Conservation (phyloP, 305 asterid genomes). For the Plantago coronopus region DNA sequence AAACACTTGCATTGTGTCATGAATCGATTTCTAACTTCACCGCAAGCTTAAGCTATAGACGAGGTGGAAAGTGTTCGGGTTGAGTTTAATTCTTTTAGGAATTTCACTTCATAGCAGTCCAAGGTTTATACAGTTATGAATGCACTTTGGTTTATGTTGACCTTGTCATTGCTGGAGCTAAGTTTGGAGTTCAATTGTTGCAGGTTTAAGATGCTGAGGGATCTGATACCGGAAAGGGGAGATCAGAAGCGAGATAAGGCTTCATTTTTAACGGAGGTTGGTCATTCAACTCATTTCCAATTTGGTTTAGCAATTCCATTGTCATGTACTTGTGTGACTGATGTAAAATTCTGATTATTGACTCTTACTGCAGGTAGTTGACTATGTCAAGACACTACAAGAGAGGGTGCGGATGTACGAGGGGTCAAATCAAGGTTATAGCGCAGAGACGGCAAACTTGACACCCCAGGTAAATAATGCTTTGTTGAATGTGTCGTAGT, state of each 20-base stretch:
- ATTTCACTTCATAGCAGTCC: constrained; percentile 3
- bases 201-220: constrained; percentile 76
- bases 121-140: background rate
- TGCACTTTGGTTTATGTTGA: background rate
- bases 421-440: constrained; percentile 75
- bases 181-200: constrained; percentile 18
- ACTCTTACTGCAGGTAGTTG: constrained; percentile 61
- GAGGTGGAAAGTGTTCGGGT: no score
- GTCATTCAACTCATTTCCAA: constrained; percentile 22
- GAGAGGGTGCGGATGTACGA: constrained; percentile 68
- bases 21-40: no score
- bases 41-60: no score
- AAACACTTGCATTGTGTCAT: no score
- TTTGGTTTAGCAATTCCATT: constrained; percentile 7
- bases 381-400: constrained; percentile 68
- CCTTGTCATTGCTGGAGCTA: constrained; percentile 10
- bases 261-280: constrained; percentile 77
- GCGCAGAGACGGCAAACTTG: constrained; percentile 59
- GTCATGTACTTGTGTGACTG: background rate
- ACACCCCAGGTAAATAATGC: constrained; percentile 50
- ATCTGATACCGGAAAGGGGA: constrained; percentile 69
- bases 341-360: constrained; percentile 6
- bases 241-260: constrained; percentile 85
- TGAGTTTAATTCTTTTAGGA: constrained; percentile 1
- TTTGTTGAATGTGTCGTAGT: background rate